Conservation (phyloP, 2,329 filamentous ascomycete species). For the Aureobasidium namibiae region DNA sequence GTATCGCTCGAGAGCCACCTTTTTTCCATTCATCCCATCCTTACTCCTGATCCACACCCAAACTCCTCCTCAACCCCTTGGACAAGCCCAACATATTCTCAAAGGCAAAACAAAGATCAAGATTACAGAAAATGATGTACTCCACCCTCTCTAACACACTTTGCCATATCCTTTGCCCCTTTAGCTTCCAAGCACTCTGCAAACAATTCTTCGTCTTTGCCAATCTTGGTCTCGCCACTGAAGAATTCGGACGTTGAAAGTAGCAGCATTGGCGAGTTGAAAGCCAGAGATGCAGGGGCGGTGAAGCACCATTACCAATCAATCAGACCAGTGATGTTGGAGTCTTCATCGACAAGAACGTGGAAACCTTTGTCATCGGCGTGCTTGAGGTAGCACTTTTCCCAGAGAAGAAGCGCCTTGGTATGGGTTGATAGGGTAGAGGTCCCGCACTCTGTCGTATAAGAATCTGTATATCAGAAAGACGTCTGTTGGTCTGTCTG, state of each 20-base stretch:
- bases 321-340: neutral
- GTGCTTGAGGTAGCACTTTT: too few species aligned
- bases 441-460: too few species aligned
- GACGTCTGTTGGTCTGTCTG: too few species aligned
- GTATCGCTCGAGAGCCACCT: neutral
- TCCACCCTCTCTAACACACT: neutral
- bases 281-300: too few species aligned
- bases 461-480: too few species aligned
- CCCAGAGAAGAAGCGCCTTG: too few species aligned
- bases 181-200: neutral
- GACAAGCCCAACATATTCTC: neutral
- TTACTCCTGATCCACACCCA: neutral
- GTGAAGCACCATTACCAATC: too few species aligned
- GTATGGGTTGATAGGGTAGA: too few species aligned
- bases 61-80: neutral
- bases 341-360: neutral
- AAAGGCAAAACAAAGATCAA: neutral
- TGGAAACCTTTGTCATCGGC: neutral
- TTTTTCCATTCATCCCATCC: neutral
- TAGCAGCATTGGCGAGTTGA: too few species aligned
- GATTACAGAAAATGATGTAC: neutral
- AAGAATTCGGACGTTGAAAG: too few species aligned
- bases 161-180: neutral
- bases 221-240: too few species aligned
- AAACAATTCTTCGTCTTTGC: neutral